A percentile compares a stretch with the other conserved stretches of the same genome.
These are phyloP conservation scores for Quillaja saponaria DNA, from an alignment of 306 rosid species.

Conservation along the genomic window DNA sequence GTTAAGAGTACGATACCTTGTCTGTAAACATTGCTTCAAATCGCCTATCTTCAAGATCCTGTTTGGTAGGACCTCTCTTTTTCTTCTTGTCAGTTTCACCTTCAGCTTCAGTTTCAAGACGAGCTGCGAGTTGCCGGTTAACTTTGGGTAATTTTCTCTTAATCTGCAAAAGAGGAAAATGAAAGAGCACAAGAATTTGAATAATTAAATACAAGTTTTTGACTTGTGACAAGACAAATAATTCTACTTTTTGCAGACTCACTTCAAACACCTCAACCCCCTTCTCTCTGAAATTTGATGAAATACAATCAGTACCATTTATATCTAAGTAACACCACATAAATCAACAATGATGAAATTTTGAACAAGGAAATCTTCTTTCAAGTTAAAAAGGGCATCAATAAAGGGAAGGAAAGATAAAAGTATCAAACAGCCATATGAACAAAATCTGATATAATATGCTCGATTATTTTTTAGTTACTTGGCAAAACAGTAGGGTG, in stretches of 20 bases:
- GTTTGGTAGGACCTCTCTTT: slow-evolving; percentile 56
- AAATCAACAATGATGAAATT: no score
- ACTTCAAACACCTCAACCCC: no score
- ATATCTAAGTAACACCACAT: no score
- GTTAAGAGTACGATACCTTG: slow-evolving; percentile 50
- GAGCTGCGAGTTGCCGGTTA: slow-evolving; percentile 66
- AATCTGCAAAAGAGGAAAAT: slow-evolving; percentile 69
- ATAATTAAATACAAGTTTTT: no score
- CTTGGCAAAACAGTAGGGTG: not conserved
- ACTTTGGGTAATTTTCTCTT: slow-evolving; percentile 79
- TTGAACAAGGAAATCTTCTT: no score
- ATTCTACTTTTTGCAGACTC: no score
- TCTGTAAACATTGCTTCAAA: slow-evolving; percentile 57
- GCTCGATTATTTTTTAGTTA: not conserved
- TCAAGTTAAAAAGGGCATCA: no score
- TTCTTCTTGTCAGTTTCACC: slow-evolving; percentile 67
- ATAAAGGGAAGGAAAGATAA: no score
- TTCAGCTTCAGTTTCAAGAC: slow-evolving; percentile 46
- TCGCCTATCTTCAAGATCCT: slow-evolving; percentile 73
- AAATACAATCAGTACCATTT: no score
- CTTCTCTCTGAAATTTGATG: no score
- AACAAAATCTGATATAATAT: not conserved
- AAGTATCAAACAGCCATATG: not conserved
- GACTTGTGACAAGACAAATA: no score
- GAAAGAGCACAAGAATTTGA: slow-evolving; percentile 24